These are phyloP conservation scores for Solanum corneliomulleri DNA, from an alignment of 257 asterid genomes.

Conservation along the genomic window DNA sequence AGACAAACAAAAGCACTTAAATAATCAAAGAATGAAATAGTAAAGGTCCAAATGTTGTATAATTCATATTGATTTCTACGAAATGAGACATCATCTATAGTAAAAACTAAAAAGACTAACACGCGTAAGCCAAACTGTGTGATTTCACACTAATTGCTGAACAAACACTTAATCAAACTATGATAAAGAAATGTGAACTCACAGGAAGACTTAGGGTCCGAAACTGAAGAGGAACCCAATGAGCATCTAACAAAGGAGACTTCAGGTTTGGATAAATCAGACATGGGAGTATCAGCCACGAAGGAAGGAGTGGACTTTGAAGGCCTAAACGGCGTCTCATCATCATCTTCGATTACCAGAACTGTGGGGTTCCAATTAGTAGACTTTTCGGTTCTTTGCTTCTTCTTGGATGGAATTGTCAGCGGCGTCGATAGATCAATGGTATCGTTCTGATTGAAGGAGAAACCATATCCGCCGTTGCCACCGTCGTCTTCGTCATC, in stretches of 20 bases:
- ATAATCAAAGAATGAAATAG: not conserved
- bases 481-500: constrained; percentile 14
- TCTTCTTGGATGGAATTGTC: constrained; percentile 41
- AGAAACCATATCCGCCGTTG: not conserved
- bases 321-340: constrained; percentile 33
- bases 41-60: not conserved
- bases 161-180: not conserved
- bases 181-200: not conserved
- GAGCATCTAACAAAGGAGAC: constrained; percentile 32
- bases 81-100: not conserved
- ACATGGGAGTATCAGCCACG: constrained; percentile 57
- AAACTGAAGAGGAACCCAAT: constrained; percentile 2
- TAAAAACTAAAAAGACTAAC: not conserved
- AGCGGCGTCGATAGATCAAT: constrained; percentile 69
- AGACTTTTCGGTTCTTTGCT: constrained; percentile 34
- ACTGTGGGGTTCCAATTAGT: constrained; percentile 32
- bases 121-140: not conserved
- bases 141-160: not conserved
- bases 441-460: constrained; percentile 1
- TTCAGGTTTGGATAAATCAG: constrained; percentile 7
- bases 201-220: constrained; percentile 11
- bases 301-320: constrained; percentile 20
- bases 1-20: not conserved
- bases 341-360: constrained; percentile 66
- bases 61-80: not conserved